These are phyloP conservation scores for Pleurotus cornucopiae DNA, from an alignment of 768 basidiomycete species.

Conservation along the genomic window DNA sequence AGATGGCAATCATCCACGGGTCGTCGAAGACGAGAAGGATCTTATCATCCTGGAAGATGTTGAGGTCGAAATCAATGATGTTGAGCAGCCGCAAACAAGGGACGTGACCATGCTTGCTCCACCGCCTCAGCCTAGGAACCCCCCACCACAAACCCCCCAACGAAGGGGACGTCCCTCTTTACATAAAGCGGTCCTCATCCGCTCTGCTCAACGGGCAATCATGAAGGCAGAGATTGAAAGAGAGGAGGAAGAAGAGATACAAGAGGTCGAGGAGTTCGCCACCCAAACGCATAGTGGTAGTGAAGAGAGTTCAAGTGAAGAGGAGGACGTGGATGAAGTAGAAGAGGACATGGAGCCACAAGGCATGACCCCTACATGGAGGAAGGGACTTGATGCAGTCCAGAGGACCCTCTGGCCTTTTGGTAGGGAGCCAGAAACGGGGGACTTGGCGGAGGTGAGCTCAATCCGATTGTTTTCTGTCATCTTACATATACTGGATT, in stretches of 20 bases:
- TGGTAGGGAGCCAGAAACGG: conserved; percentile 10
- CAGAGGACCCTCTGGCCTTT: conserved; percentile 35
- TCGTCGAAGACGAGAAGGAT: conserved; percentile 67
- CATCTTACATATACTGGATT: background rate
- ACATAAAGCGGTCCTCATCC: conserved; percentile 67
- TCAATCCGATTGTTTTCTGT: conserved; percentile 2
- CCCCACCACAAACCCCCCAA: conserved; percentile 30
- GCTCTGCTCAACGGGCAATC: conserved; percentile 62
- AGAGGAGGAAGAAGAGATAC: conserved; percentile 44
- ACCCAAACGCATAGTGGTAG: conserved; percentile 31
- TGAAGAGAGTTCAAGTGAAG: conserved; percentile 28
- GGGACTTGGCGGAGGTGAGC: conserved; percentile 11
- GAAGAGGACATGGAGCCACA: conserved; percentile 19
- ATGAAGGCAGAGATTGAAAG: conserved; percentile 49
- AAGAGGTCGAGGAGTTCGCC: conserved; percentile 41
- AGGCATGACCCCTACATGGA: conserved; percentile 28
- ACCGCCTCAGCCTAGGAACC: conserved; percentile 16
- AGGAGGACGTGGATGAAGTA: conserved; percentile 27
- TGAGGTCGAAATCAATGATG: conserved; percentile 21
- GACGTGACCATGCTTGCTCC: conserved; percentile 9
- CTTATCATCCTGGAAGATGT: conserved; percentile 72
- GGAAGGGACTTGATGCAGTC: conserved; percentile 32
- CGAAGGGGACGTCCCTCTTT: conserved; percentile 39
- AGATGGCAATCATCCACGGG: conserved; percentile 60
- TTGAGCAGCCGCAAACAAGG: conserved; percentile 7